Conservation (phyloP, 1,139 yeast genomes). For the Kurtzmaniella natalensis region DNA sequence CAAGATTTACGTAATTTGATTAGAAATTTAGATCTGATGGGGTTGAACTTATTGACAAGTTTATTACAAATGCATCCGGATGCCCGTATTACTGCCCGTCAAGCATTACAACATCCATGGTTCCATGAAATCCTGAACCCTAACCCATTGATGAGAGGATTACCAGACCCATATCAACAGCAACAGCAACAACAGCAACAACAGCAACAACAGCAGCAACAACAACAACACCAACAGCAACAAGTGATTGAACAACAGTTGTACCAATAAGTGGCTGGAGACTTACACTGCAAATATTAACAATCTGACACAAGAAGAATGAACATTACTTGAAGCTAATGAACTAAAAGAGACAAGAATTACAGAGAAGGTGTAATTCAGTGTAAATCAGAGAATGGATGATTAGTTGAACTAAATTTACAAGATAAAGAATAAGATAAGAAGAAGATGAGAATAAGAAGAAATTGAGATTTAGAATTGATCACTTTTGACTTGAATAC, state of each 20-base stretch:
- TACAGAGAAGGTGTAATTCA: too few relatives aligned
- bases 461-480: too few relatives aligned
- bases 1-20: slow-evolving; percentile 78
- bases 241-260: slow-evolving; percentile 2
- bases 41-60: slow-evolving; percentile 71
- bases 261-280: neutral
- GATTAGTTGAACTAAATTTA: too few relatives aligned
- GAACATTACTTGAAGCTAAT: too few relatives aligned
- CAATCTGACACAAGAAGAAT: too few relatives aligned
- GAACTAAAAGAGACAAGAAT: too few relatives aligned
- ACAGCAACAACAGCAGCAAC: slow-evolving; percentile 14
- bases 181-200: slow-evolving; percentile 23
- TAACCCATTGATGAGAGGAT: slow-evolving; percentile 30
- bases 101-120: slow-evolving; percentile 94
- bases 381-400: too few relatives aligned
- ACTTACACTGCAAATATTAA: neutral
- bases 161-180: slow-evolving; percentile 37
- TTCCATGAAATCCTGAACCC: slow-evolving; percentile 70
- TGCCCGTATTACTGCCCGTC: slow-evolving; percentile 83
- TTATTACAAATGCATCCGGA: slow-evolving; percentile 92
- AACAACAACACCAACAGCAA: slow-evolving; percentile 10
- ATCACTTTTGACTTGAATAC: too few relatives aligned
- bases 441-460: too few relatives aligned
- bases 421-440: too few relatives aligned
- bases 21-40: slow-evolving; percentile 75